These are phyloP conservation scores for Dacryopinax primogenitus DNA, from an alignment of 768 basidiomycete species.

Conservation along the genomic window DNA sequence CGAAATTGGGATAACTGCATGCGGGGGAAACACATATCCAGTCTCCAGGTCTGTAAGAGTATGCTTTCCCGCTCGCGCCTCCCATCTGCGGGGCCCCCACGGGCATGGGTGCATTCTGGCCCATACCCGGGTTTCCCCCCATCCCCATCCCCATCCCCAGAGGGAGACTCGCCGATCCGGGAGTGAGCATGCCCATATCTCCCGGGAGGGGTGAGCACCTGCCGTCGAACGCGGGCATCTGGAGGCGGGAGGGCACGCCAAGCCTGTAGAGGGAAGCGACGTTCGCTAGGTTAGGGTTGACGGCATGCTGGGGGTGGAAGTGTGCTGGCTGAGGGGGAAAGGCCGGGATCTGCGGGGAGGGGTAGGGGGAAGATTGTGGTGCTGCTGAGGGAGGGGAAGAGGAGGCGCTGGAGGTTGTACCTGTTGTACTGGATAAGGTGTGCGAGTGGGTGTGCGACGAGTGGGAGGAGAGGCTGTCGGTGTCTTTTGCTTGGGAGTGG, in stretches of 20 bases:
- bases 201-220: background rate
- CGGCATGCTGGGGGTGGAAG: background rate
- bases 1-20: conserved; percentile 3
- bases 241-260: conserved; percentile 5
- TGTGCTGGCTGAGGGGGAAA: too few relatives aligned
- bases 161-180: background rate
- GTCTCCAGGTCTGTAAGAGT: background rate
- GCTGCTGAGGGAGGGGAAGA: background rate
- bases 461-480: conserved; percentile 1
- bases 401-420: background rate
- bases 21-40: conserved; percentile 3
- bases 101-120: too few relatives aligned
- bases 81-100: background rate
- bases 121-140: background rate
- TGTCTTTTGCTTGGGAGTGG: background rate
- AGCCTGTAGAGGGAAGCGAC: background rate
- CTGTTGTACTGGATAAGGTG: background rate
- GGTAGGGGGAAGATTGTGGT: background rate
- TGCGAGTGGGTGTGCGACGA: background rate
- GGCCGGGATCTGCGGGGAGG: too few relatives aligned
- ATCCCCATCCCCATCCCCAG: background rate
- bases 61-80: background rate
- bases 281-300: background rate
- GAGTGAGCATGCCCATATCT: background rate
- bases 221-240: background rate